Conservation (phyloP, 495 filamentous ascomycete species). For the Rhypophila decipiens region DNA sequence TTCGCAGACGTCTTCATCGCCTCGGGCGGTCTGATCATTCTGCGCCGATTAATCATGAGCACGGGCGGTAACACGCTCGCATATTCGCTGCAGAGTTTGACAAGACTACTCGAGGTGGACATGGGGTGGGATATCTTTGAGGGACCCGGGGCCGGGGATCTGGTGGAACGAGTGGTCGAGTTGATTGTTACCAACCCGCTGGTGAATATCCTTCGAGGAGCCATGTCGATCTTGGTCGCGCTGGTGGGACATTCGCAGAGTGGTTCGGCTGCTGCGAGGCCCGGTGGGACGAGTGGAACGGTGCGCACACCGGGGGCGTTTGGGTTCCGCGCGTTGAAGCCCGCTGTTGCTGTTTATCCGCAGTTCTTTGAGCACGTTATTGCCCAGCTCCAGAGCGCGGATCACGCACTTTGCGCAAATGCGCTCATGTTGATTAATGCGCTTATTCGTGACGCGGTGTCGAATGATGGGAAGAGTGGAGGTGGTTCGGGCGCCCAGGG, state of each 20-base stretch:
- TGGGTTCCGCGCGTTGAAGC: slow-evolving; percentile 86
- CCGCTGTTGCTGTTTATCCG: slow-evolving; percentile 82
- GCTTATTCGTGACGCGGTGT: slow-evolving; percentile 86
- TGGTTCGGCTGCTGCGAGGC: slow-evolving; percentile 21
- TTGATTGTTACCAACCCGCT: slow-evolving; percentile 92
- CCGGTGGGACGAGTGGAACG: slow-evolving; percentile 5
- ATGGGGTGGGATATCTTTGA: slow-evolving; percentile 89
- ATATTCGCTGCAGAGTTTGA: slow-evolving; percentile 85
- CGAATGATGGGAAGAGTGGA: slow-evolving; percentile 50
- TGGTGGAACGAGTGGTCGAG: slow-evolving; percentile 74
- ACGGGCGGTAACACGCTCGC: slow-evolving; percentile 90
- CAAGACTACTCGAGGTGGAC: slow-evolving; percentile 83
- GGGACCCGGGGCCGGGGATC: slow-evolving; percentile 38
- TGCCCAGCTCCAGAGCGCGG: slow-evolving; percentile 78
- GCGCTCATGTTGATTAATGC: slow-evolving; percentile 92
- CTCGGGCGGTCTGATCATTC: slow-evolving; percentile 72
- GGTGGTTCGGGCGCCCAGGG: slow-evolving; percentile 30
- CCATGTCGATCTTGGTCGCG: slow-evolving; percentile 91
- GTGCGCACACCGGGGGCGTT: slow-evolving; percentile 49
- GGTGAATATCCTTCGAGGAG: slow-evolving; percentile 93
- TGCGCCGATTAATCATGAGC: slow-evolving; percentile 75
- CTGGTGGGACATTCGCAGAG: slow-evolving; percentile 82
- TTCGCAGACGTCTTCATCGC: slow-evolving; percentile 95
- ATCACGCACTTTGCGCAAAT: slow-evolving; percentile 95
- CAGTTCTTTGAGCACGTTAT: slow-evolving; percentile 95